Evolutionary conservation across 805 yeast genomes (phyloP).

Genomic region (Teunomyces barrocoloradensis): DNA sequence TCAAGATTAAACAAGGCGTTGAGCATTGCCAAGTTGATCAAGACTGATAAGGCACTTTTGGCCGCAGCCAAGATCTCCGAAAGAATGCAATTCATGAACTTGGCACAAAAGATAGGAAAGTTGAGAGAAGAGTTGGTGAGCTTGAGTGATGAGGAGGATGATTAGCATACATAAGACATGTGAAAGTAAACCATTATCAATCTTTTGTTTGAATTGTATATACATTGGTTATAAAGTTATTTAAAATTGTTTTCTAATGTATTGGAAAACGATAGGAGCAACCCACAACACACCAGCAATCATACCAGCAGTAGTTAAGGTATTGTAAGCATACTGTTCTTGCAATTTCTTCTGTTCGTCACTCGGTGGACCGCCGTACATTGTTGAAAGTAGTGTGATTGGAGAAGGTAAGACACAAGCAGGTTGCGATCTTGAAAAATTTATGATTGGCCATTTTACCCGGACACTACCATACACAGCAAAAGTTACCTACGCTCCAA

Average conservation of each 20-base stretch:
- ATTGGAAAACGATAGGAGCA: constrained; percentile 55
- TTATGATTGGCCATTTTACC: not conserved
- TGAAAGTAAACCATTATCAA: not conserved
- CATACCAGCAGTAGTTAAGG: constrained; percentile 57
- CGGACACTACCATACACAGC: not conserved
- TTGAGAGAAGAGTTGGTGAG: constrained; percentile 35
- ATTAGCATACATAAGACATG: not conserved
- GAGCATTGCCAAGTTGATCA: constrained; percentile 64
- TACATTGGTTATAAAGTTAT: constrained; percentile 1
- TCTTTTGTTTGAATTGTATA: not conserved
- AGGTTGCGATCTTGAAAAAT: constrained; percentile 3
- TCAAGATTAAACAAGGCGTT: constrained; percentile 64
- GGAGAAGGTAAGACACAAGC: not conserved
- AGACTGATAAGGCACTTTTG: constrained; percentile 72
- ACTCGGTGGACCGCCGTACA: constrained; percentile 53
- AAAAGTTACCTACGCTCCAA: not conserved
- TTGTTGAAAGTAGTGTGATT: constrained; percentile 9
- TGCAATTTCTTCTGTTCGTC: constrained; percentile 69
- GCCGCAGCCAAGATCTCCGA: constrained; percentile 87
- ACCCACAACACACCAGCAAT: constrained; percentile 66
- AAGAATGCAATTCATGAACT: constrained; percentile 43
- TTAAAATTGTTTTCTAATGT: constrained; percentile 47
- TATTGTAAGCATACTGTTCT: constrained; percentile 58
- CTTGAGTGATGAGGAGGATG: constrained; percentile 15
- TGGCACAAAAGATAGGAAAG: constrained; percentile 36